A percentile compares a stretch with the other conserved stretches of the same genome.
These are phyloP conservation scores for Senna tora DNA, from an alignment of 306 rosid genomes.

Conservation along the genomic window DNA sequence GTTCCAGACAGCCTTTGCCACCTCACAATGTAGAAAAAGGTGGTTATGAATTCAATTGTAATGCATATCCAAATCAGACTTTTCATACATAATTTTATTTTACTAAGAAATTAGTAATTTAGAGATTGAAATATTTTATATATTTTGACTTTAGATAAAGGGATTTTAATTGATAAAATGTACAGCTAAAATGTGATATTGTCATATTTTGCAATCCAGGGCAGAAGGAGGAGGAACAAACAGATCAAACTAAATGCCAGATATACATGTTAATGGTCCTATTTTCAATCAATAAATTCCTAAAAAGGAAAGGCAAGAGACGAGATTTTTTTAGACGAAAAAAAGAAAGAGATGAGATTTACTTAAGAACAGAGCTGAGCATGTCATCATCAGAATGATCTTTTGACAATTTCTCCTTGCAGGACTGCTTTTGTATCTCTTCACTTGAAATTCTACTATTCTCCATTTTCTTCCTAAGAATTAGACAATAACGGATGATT, in stretches of 20 bases:
- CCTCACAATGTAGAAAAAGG: too few relatives aligned
- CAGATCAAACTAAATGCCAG: constrained; percentile 16
- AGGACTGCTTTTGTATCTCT: constrained; percentile 39
- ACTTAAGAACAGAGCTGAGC: constrained; percentile 61
- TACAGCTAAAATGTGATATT: too few relatives aligned
- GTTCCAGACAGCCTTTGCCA: too few relatives aligned
- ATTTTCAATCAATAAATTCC: constrained; percentile 24
- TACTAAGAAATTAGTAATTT: too few relatives aligned
- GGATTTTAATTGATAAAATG: too few relatives aligned
- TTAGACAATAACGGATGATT: constrained; percentile 7
- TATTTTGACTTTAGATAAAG: too few relatives aligned
- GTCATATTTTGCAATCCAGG: neutral
- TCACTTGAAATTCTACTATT: constrained; percentile 27
- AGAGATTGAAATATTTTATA: too few relatives aligned
- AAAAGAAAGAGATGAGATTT: too few relatives aligned
- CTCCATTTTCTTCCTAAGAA: constrained; percentile 50
- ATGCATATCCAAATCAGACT: too few relatives aligned
- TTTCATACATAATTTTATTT: too few relatives aligned
- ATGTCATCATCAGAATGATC: constrained; percentile 59
- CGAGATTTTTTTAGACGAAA: constrained; percentile 27
- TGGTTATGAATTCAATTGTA: too few relatives aligned
- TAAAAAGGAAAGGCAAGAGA: constrained; percentile 17
- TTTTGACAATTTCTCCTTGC: constrained; percentile 31
- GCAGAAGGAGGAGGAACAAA: constrained; percentile 15
- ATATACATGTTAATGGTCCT: constrained; percentile 9